A percentile compares a stretch with the other conserved stretches of the same genome.
Conservation (phyloP, 2,329 filamentous ascomycete species). For the Cladobotryum protrusum region DNA sequence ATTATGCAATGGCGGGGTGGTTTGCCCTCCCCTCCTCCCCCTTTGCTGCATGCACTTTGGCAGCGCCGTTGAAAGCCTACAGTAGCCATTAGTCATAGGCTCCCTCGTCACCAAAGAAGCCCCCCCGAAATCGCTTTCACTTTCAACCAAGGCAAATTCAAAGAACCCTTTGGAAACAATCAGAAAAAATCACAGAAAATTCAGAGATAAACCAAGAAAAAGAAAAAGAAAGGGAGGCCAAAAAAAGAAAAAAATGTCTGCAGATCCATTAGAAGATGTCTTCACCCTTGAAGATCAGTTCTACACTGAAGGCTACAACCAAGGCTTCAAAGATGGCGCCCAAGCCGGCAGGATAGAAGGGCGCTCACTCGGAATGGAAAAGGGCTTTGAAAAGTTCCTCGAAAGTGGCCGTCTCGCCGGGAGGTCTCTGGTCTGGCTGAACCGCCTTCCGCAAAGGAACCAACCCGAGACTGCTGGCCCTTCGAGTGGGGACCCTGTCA, state of each 20-base stretch:
- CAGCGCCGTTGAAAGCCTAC: too few species aligned
- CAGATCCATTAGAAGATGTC: constrained; percentile 51
- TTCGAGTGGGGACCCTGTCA: background rate
- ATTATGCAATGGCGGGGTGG: constrained; percentile 9
- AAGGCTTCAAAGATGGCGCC: constrained; percentile 69
- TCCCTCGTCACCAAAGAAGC: too few species aligned
- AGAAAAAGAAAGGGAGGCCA: background rate
- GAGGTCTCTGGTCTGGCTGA: constrained; percentile 76
- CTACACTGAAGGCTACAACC: constrained; percentile 74
- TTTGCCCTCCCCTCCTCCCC: too few species aligned
- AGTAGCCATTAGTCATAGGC: too few species aligned
- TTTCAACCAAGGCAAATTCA: background rate
- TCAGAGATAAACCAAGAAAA: background rate
- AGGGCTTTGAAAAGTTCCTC: constrained; percentile 87
- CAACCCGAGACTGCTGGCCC: constrained; percentile 5
- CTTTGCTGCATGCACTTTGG: too few species aligned
- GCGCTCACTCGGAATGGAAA: constrained; percentile 82
- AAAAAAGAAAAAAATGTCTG: constrained; percentile 16
- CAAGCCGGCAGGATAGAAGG: constrained; percentile 80
- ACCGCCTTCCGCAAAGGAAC: constrained; percentile 46
- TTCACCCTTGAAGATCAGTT: constrained; percentile 61
- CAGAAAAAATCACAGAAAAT: too few species aligned
- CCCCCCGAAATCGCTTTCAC: background rate
- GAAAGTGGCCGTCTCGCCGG: constrained; percentile 75
- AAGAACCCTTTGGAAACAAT: too few species aligned